Evolutionary conservation across 805 yeast genomes (phyloP), one percentile per base, ranked within the genome.

Genomic region (Monosporozyma servazzii): DNA sequence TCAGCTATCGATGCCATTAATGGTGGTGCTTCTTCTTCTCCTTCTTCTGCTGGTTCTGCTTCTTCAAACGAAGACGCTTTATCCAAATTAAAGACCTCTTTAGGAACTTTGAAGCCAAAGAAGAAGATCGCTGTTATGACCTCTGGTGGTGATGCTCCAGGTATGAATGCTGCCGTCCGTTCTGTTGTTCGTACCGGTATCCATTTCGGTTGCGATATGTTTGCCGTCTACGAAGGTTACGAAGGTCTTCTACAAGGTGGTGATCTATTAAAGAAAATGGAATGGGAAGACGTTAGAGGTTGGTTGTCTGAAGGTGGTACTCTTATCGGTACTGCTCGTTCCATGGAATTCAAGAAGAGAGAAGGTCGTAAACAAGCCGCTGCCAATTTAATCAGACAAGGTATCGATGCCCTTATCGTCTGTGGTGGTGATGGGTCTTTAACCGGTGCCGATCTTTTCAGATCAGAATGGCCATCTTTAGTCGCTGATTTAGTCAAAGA

Each of bases 361-460:
- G 75, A 77, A 66, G 98, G 98, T 45, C 79, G 99, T 59, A 77
- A 87, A 55, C 71, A 70, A 50, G 96, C 89, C 21, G 93, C 96
- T 53, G 81, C 82, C 64, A 85, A 93, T 66, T 76, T 93, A 81
- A 83, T 93, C 60, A 73, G 75, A 13, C 80, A 82, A 62, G 98
- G 98, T 54, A 90, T 93, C 56, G 97, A 93, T 64, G 97, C 96
- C 1, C 75, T 93, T 53, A 82, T 93, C 55, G 97, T 93, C 15
- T 88, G 96, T 72, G 99, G 99, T 63, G 99, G 99, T 73, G 99
- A 93, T 69, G 99, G 99, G 48, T 90, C 98, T 1, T 76, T 93
- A 55, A 93, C 99, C 1, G 99, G 99, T 63, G 99, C 99, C 13
- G 98, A 93, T 68, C 71, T 86, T 57, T 89, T 93, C 76, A 81